Conservation (phyloP, 306 rosid genomes). For the Quercus parvula region DNA sequence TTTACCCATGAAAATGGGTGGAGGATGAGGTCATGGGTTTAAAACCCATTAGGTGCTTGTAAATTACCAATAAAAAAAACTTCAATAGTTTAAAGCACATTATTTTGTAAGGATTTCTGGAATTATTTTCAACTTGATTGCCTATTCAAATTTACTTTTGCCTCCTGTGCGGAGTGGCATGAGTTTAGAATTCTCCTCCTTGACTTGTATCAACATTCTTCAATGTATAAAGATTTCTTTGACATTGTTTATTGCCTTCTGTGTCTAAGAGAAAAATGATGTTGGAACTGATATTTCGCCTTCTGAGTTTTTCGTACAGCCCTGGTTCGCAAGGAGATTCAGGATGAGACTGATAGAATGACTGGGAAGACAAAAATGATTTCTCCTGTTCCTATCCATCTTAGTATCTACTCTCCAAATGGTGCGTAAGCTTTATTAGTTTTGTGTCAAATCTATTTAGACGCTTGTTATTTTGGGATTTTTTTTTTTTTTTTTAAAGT, state of each 20-base stretch:
- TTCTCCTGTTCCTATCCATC: constrained; percentile 94
- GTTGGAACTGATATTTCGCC: constrained; percentile 5
- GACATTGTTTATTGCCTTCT: not conserved
- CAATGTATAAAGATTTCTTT: not conserved
- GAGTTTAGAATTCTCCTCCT: not conserved
- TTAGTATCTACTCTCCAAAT: constrained; percentile 90
- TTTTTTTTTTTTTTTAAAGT: not conserved
- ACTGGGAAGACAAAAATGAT: constrained; percentile 86
- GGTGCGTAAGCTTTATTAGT: constrained; percentile 43
- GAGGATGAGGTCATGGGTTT: too few relatives aligned
- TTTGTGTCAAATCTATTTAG: not conserved
- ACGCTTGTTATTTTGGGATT: not conserved
- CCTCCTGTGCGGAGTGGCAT: not conserved
- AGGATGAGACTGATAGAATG: constrained; percentile 90
- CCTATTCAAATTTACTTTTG: not conserved
- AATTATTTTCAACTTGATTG: not conserved
- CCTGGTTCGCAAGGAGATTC: constrained; percentile 82
- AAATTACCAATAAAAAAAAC: too few relatives aligned
- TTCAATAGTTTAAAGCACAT: too few relatives aligned
- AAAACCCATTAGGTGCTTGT: not conserved
- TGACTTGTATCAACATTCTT: constrained; percentile 3
- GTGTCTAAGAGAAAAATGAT: not conserved
- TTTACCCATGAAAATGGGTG: too few relatives aligned
- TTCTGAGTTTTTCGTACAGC: constrained; percentile 44
- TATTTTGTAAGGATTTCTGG: not conserved